Conservation (phyloP, 2,329 filamentous ascomycete genomes). For the Seiridium unicorne region DNA sequence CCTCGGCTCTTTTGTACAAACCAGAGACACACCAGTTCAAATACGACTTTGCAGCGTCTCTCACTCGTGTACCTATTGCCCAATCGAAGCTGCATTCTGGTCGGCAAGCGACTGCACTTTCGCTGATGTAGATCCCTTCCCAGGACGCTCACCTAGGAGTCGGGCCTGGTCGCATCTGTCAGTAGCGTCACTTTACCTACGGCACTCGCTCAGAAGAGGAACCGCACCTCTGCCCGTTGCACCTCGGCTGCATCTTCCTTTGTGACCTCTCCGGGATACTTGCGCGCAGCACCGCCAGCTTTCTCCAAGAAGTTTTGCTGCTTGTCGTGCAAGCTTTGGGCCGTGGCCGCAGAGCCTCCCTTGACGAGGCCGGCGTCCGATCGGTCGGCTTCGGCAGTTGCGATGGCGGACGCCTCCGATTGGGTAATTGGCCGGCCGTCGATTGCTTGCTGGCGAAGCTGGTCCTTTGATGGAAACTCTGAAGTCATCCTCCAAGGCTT, state of each 20-base stretch:
- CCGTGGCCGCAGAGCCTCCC: slow-evolving; percentile 29
- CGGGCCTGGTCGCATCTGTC: neutral
- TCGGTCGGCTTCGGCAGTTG: slow-evolving; percentile 22
- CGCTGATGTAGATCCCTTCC: slow-evolving; percentile 24
- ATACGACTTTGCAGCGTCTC: neutral
- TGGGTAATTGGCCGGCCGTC: slow-evolving; percentile 24
- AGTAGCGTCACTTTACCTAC: neutral
- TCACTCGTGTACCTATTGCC: too few species aligned
- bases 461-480: slow-evolving; percentile 16
- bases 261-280: slow-evolving; percentile 24
- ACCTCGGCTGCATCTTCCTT: slow-evolving; percentile 28
- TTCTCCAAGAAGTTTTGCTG: slow-evolving; percentile 30
- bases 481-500: neutral
- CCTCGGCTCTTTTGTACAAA: too few species aligned
- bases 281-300: slow-evolving; percentile 26
- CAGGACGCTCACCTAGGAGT: slow-evolving; percentile 18
- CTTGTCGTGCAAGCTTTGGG: slow-evolving; percentile 30
- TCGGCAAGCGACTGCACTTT: slow-evolving; percentile 25
- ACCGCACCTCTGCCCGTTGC: slow-evolving; percentile 24
- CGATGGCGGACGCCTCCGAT: slow-evolving; percentile 22
- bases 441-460: slow-evolving; percentile 16
- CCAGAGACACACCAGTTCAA: too few species aligned
- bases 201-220: neutral
- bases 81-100: slow-evolving; percentile 15
- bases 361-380: slow-evolving; percentile 29